phyloP scores from a whole-genome alignment of 805 yeast species.

The Candida methanosorbosa region DNA sequence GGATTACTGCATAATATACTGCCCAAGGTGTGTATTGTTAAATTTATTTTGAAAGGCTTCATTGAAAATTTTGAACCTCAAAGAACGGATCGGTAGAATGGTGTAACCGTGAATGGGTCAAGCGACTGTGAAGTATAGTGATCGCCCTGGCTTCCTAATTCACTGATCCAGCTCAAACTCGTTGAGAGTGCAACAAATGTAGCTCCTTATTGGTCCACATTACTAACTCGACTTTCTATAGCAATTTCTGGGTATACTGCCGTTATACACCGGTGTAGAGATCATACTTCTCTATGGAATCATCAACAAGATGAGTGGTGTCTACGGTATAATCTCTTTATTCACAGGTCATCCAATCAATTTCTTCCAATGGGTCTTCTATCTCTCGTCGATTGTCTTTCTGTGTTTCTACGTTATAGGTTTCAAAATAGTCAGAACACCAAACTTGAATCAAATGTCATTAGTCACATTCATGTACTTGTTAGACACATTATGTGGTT shows the following conservation, averaged over 20 bases:
- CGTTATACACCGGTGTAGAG: constrained; percentile 85
- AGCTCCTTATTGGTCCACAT: no score
- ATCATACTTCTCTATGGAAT: constrained; percentile 65
- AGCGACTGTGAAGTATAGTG: no score
- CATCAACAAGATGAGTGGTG: constrained; percentile 82
- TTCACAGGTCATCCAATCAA: constrained; percentile 85
- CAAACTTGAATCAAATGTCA: constrained; percentile 53
- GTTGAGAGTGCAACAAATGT: no score
- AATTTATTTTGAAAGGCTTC: no score
- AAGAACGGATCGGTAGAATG: no score
- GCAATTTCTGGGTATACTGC: constrained; percentile 63
- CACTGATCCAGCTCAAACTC: no score
- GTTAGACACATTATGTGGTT: constrained; percentile 58
- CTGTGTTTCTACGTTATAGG: constrained; percentile 63
- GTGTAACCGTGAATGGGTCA: no score
- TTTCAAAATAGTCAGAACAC: constrained; percentile 37
- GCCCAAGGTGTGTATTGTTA: constrained; percentile 15
- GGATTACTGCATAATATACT: constrained; percentile 2
- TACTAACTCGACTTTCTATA: no score
- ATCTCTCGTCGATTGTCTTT: constrained; percentile 52
- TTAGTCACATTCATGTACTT: constrained; percentile 55
- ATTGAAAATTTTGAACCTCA: no score
- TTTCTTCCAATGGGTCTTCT: constrained; percentile 74
- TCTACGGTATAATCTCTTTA: constrained; percentile 77
- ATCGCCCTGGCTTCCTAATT: no score